phyloP scores from a whole-genome alignment of 2,329 filamentous ascomycete genomes.

The Massarina eburnea region DNA sequence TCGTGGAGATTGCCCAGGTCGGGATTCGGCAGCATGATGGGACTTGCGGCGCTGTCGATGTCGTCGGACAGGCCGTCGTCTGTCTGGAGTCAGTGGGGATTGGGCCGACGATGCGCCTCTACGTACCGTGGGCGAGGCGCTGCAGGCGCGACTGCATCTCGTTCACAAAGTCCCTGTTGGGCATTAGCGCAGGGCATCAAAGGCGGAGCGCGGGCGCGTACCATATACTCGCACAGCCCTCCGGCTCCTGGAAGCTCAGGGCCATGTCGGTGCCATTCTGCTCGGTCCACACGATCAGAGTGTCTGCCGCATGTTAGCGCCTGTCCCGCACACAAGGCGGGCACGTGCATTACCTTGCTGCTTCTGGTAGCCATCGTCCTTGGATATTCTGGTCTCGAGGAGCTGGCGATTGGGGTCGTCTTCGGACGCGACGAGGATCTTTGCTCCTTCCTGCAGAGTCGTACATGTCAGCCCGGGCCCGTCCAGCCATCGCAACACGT shows the following conservation, averaged over 20 bases:
- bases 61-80: conserved; percentile 92
- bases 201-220: conserved; percentile 46
- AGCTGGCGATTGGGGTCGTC: conserved; percentile 82
- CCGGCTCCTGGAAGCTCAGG: conserved; percentile 94
- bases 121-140: conserved; percentile 63
- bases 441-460: conserved; percentile 72
- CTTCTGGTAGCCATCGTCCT: conserved; percentile 96
- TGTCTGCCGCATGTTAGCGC: conserved; percentile 62
- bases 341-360: conserved; percentile 74
- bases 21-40: conserved; percentile 74
- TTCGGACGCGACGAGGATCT: conserved; percentile 90
- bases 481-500: conserved; percentile 15
- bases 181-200: conserved; percentile 15
- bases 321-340: neutral
- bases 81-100: conserved; percentile 28
- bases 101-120: neutral
- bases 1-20: conserved; percentile 82
- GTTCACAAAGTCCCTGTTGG: conserved; percentile 84
- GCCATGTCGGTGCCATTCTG: conserved; percentile 93
- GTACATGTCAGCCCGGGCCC: conserved; percentile 47
- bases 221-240: conserved; percentile 93
- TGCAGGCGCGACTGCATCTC: conserved; percentile 77
- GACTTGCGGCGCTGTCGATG: conserved; percentile 66
- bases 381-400: conserved; percentile 85
- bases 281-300: conserved; percentile 97